Evolutionary conservation across 2,329 filamentous ascomycete genomes (phyloP).

Genomic region (Penicillium polonicum): DNA sequence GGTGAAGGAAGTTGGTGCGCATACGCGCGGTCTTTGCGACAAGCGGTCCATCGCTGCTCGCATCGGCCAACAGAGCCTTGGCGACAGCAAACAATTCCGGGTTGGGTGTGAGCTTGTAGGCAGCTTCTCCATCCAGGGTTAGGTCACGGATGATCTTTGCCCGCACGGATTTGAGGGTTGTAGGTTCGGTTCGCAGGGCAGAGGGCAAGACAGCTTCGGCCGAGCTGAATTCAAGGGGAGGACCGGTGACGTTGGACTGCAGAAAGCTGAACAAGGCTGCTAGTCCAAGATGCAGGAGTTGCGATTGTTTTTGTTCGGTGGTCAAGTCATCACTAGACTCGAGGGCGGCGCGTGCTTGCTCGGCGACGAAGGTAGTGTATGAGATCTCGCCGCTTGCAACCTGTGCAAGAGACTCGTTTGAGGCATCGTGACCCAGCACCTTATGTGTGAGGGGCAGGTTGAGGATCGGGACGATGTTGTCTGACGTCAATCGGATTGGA

Average conservation of each 20-base stretch:
- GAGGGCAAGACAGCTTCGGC: conserved; percentile 51
- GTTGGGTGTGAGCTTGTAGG: conserved; percentile 79
- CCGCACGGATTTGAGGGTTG: conserved; percentile 49
- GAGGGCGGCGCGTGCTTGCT: conserved; percentile 31
- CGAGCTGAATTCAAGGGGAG: conserved; percentile 64
- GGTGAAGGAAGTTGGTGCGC: conserved; percentile 71
- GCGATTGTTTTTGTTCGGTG: conserved; percentile 35
- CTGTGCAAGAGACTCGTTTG: conserved; percentile 28
- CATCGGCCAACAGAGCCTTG: conserved; percentile 56
- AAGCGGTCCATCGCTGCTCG: conserved; percentile 41
- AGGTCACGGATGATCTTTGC: conserved; percentile 67
- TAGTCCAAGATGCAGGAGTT: conserved; percentile 58
- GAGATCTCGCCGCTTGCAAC: conserved; percentile 36
- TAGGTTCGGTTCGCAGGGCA: conserved; percentile 36
- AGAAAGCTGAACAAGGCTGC: conserved; percentile 75
- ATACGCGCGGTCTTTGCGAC: conserved; percentile 61
- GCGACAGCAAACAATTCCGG: conserved; percentile 82
- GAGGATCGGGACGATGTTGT: conserved; percentile 34
- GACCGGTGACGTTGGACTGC: conserved; percentile 84
- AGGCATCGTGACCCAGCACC: conserved; percentile 39
- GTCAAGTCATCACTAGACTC: conserved; percentile 23
- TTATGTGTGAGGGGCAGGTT: conserved; percentile 39
- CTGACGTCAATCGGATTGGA: conserved; percentile 35
- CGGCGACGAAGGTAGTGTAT: conserved; percentile 39
- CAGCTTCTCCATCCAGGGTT: conserved; percentile 78